Conservation (phyloP, 208 protist genomes). For the Wallacemonas sp. region DNA sequence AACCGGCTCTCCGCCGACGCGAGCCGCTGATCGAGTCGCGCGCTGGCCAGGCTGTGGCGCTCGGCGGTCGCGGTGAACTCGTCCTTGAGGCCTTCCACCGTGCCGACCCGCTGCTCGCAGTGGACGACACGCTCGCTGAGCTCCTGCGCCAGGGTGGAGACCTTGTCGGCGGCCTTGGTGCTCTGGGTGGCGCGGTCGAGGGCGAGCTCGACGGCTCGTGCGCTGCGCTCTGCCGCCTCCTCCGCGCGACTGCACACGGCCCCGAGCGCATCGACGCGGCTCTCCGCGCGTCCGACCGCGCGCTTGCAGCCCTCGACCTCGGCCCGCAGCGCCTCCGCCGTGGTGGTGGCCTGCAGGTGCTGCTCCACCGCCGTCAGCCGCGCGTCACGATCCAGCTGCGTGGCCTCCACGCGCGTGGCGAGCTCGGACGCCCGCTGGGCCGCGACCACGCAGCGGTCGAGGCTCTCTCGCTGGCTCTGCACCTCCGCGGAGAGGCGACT, state of each 20-base stretch:
- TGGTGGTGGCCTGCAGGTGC: constrained; percentile 50
- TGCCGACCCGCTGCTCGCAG: constrained; percentile 23
- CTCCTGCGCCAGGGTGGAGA: constrained; percentile 30
- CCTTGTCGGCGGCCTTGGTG: constrained; percentile 32
- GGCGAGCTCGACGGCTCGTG: constrained; percentile 26
- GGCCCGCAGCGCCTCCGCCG: constrained; percentile 56
- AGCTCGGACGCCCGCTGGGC: constrained; percentile 46
- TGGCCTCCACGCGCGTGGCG: constrained; percentile 57
- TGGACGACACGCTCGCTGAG: constrained; percentile 11
- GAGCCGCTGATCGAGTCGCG: constrained; percentile 45
- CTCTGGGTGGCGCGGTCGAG: constrained; percentile 31
- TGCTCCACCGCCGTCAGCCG: constrained; percentile 60
- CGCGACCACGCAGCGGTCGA: constrained; percentile 20
- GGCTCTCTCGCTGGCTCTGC: constrained; percentile 36
- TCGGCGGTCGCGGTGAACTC: constrained; percentile 18
- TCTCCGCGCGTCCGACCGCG: constrained; percentile 53
- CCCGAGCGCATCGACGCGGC: constrained; percentile 54
- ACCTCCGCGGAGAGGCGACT: constrained; percentile 42
- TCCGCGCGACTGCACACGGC: constrained; percentile 51
- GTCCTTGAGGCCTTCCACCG: constrained; percentile 28
- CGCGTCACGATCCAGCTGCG: constrained; percentile 60
- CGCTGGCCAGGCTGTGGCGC: constrained; percentile 20
- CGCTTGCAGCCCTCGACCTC: constrained; percentile 73
- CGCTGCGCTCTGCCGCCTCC: constrained; percentile 38
- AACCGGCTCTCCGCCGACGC: constrained; percentile 34